Conservation (phyloP, 2,329 filamentous ascomycete genomes). For the Teratosphaeriaceae sp. region DNA sequence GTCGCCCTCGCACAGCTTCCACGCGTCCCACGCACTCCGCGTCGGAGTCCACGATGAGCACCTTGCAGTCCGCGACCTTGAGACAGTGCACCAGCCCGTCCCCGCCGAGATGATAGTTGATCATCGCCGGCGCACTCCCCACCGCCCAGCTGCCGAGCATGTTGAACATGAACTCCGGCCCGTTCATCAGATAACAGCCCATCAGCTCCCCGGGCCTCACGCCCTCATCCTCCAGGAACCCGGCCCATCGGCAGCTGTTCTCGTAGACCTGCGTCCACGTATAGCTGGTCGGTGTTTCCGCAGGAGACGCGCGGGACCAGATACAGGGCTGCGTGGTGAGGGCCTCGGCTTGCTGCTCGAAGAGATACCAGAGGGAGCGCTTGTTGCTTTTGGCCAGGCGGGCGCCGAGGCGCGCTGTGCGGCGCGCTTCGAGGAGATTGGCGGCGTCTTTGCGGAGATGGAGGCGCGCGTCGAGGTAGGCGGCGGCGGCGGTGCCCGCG, state of each 20-base stretch:
- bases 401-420: conserved; percentile 28
- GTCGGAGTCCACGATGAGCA: conserved; percentile 42
- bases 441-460: conserved; percentile 57
- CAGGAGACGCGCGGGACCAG: conserved; percentile 56
- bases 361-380: conserved; percentile 58
- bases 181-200: conserved; percentile 29
- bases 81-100: conserved; percentile 30
- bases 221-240: conserved; percentile 47
- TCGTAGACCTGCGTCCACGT: conserved; percentile 52
- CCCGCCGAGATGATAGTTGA: conserved; percentile 31
- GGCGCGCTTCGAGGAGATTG: conserved; percentile 38
- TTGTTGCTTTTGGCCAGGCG: conserved; percentile 41
- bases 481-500: conserved; percentile 17
- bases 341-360: conserved; percentile 37
- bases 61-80: conserved; percentile 33
- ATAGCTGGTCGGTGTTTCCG: conserved; percentile 31
- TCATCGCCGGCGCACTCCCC: conserved; percentile 28
- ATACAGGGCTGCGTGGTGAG: conserved; percentile 45
- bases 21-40: conserved; percentile 49
- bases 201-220: conserved; percentile 30
- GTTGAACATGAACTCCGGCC: conserved; percentile 29
- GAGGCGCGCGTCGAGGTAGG: conserved; percentile 63
- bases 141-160: conserved; percentile 26
- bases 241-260: conserved; percentile 52
- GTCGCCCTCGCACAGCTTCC: conserved; percentile 41